These are phyloP conservation scores for Davidsoniella australis DNA, from an alignment of 2,329 filamentous ascomycete species.

Conservation along the genomic window DNA sequence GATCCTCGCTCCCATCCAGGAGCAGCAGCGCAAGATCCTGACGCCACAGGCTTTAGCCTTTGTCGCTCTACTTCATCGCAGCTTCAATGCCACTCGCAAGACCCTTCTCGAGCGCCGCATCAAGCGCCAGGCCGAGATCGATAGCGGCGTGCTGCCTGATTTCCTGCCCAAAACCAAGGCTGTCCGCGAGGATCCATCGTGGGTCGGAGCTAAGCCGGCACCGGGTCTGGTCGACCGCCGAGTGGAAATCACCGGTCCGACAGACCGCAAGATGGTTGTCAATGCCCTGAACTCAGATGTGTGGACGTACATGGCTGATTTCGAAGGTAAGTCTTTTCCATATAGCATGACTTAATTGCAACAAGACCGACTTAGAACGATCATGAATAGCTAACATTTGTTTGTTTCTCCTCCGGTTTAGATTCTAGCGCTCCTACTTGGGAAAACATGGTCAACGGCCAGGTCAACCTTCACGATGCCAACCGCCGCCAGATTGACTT, in stretches of 20 bases:
- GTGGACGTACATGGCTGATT: constrained; percentile 99
- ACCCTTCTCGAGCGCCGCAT: constrained; percentile 71
- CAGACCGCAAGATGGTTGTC: constrained; percentile 97
- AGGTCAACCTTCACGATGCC: constrained; percentile 94
- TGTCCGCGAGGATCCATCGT: constrained; percentile 84
- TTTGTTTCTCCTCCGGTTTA: constrained; percentile 21
- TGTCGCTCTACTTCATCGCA: constrained; percentile 83
- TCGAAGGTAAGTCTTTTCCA: constrained; percentile 53
- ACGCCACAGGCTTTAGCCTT: constrained; percentile 82
- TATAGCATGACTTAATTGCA: neutral
- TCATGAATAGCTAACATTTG: neutral
- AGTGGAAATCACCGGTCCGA: constrained; percentile 93
- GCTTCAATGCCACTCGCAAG: constrained; percentile 84
- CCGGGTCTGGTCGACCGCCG: constrained; percentile 85
- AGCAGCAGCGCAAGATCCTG: constrained; percentile 75
- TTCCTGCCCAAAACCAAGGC: constrained; percentile 92
- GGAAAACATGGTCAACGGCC: constrained; percentile 98
- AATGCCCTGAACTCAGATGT: constrained; percentile 93
- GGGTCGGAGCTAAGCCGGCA: constrained; percentile 82
- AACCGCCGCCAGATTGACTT: constrained; percentile 90
- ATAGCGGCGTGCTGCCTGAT: constrained; percentile 74
- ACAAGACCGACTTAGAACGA: neutral
- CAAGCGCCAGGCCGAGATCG: constrained; percentile 78
- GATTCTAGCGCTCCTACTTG: constrained; percentile 92
- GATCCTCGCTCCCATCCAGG: constrained; percentile 63